A percentile compares a stretch with the other conserved stretches of the same genome.
Conservation (phyloP, 1,284 basidiomycete genomes). For the Papiliotrema fonsecae region DNA sequence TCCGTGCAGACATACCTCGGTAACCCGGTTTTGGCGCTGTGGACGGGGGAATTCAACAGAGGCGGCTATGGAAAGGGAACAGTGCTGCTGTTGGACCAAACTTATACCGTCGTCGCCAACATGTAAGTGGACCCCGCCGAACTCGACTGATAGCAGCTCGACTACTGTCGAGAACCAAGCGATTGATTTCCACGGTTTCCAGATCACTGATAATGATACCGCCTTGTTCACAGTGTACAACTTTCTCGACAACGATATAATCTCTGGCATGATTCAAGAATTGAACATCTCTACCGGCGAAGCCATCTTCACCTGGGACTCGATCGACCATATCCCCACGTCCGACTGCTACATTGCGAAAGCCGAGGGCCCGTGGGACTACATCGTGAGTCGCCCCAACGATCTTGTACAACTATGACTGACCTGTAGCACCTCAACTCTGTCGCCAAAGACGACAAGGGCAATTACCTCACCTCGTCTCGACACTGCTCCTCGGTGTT, state of each 20-base stretch:
- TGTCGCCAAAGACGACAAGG: constrained; percentile 37
- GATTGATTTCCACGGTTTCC: constrained; percentile 20
- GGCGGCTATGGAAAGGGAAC: constrained; percentile 25
- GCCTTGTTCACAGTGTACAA: constrained; percentile 34
- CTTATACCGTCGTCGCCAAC: constrained; percentile 28
- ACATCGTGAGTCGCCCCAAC: constrained; percentile 12
- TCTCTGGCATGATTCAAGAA: constrained; percentile 33
- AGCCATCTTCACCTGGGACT: constrained; percentile 32
- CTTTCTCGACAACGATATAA: constrained; percentile 20
- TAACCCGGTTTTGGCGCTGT: constrained; percentile 24
- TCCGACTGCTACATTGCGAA: constrained; percentile 15
- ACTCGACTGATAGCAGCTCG: background rate
- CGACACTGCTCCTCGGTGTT: constrained; percentile 38
- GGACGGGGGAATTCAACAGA: constrained; percentile 25
- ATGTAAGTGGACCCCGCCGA: constrained; percentile 8
- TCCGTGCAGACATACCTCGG: constrained; percentile 17
- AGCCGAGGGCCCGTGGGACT: constrained; percentile 24
- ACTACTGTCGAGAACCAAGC: background rate
- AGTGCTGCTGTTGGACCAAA: constrained; percentile 22
- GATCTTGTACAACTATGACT: background rate
- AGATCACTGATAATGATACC: constrained; percentile 34
- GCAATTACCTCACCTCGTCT: constrained; percentile 40
- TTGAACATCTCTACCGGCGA: constrained; percentile 32
- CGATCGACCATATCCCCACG: constrained; percentile 31
- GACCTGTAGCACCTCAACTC: constrained; percentile 35